Percentiles rank a stretch among this genome's conserved stretches.
Evolutionary conservation across 2,329 filamentous ascomycete genomes (phyloP).

Genomic region (Penicillium sp.): DNA sequence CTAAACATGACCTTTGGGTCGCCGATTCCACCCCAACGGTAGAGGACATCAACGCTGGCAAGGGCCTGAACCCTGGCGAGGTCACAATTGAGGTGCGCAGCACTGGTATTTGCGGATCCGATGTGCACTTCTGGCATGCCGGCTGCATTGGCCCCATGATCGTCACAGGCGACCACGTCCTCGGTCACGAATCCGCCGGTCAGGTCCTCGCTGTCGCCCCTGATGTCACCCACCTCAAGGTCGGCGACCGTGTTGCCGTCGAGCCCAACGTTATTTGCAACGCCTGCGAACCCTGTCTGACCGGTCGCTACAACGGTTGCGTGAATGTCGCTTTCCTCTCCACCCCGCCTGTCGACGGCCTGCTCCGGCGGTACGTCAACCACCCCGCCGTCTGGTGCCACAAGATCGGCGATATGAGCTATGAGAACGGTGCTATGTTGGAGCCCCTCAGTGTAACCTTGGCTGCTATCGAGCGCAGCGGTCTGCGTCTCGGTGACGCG

Average conservation of each 20-base stretch:
- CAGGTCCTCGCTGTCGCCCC: conserved; percentile 69
- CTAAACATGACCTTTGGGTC: conserved; percentile 86
- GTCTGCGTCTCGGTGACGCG: conserved; percentile 77
- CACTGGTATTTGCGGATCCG: conserved; percentile 94
- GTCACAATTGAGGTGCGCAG: conserved; percentile 87
- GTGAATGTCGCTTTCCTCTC: conserved; percentile 81
- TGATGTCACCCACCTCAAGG: conserved; percentile 71
- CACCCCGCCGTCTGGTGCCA: conserved; percentile 94
- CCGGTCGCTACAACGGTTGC: conserved; percentile 93
- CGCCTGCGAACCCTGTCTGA: conserved; percentile 84
- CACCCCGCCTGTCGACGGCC: conserved; percentile 82
- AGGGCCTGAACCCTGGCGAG: conserved; percentile 72
- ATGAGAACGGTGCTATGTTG: conserved; percentile 83
- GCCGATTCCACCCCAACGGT: conserved; percentile 71
- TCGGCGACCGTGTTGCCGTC: conserved; percentile 87
- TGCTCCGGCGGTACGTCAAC: conserved; percentile 89
- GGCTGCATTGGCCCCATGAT: conserved; percentile 97
- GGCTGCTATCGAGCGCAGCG: conserved; percentile 80
- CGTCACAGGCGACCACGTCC: conserved; percentile 80
- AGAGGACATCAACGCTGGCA: conserved; percentile 67
- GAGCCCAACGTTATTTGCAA: conserved; percentile 94
- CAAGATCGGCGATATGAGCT: conserved; percentile 90
- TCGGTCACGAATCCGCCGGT: conserved; percentile 87
- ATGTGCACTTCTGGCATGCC: conserved; percentile 96
- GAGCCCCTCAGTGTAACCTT: conserved; percentile 89